Percentiles rank a stretch among this genome's conserved stretches.
Conservation (phyloP, 345 rosid genomes). For the Syzygium oleosum region DNA sequence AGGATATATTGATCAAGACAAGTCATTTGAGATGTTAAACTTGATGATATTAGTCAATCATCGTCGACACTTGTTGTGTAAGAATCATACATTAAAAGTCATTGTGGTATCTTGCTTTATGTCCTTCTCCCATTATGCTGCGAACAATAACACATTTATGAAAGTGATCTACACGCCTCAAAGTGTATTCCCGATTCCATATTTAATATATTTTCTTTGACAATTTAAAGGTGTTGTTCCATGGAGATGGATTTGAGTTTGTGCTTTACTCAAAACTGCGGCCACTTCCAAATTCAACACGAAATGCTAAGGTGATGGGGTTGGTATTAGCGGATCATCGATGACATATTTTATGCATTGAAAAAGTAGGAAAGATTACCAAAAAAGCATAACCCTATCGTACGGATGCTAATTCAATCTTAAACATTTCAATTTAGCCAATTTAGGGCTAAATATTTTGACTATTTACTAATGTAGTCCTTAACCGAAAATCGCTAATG, state of each 20-base stretch:
- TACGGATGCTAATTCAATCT: rapidly evolving
- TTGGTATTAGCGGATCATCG: neutral
- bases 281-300: neutral
- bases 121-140: neutral
- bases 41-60: too few relatives aligned
- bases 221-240: neutral
- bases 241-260: neutral
- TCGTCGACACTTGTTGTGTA: neutral
- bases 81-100: neutral
- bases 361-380: neutral
- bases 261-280: neutral
- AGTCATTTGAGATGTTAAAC: neutral
- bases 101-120: neutral
- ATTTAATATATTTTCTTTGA: neutral
- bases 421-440: neutral
- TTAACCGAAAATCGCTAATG: neutral
- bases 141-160: neutral
- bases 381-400: neutral
- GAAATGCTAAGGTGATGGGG: neutral
- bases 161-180: neutral
- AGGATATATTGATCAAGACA: neutral
- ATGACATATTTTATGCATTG: neutral
- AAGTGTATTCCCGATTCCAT: neutral
- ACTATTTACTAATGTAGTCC: neutral
- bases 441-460: neutral